Evolutionary conservation across 2,329 filamentous ascomycete species (phyloP).

Genomic region (Colletotrichum salicis): DNA sequence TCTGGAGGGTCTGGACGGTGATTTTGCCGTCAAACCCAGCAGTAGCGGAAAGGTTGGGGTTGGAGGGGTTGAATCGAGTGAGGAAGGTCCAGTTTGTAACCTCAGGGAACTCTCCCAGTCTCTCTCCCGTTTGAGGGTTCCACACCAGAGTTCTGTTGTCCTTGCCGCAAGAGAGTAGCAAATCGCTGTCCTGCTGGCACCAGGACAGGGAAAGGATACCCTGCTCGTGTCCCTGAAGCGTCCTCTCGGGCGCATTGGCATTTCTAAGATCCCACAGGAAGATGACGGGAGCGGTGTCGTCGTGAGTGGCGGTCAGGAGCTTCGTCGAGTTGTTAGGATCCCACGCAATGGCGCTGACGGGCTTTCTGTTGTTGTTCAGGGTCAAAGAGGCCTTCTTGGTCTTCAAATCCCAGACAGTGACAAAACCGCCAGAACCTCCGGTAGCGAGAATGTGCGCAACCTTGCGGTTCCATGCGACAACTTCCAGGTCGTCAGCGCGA

Average conservation of each 20-base stretch:
- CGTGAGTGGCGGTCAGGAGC: slow-evolving; percentile 89
- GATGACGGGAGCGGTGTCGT: slow-evolving; percentile 88
- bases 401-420: slow-evolving; percentile 98
- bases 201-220: slow-evolving; percentile 94
- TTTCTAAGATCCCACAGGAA: slow-evolving; percentile 95
- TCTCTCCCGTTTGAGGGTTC: slow-evolving; percentile 92
- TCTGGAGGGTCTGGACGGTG: slow-evolving; percentile 91
- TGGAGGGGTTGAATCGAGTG: slow-evolving; percentile 92
- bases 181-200: slow-evolving; percentile 90
- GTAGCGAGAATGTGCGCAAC: slow-evolving; percentile 96
- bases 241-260: slow-evolving; percentile 91
- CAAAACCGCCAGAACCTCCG: slow-evolving; percentile 90
- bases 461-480: slow-evolving; percentile 98
- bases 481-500: slow-evolving; percentile 94
- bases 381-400: slow-evolving; percentile 97
- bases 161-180: slow-evolving; percentile 93
- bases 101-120: slow-evolving; percentile 91
- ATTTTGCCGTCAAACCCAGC: slow-evolving; percentile 98
- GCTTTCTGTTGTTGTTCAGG: slow-evolving; percentile 93
- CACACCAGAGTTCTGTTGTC: slow-evolving; percentile 95
- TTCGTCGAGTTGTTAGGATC: slow-evolving; percentile 96
- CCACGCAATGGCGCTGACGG: slow-evolving; percentile 96
- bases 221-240: slow-evolving; percentile 90
- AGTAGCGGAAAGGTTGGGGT: slow-evolving; percentile 91
- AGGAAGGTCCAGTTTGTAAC: slow-evolving; percentile 99